A percentile compares a stretch with the other conserved stretches of the same genome.
Conservation (phyloP, 306 rosid species). For the Dicorynia guianensis region DNA sequence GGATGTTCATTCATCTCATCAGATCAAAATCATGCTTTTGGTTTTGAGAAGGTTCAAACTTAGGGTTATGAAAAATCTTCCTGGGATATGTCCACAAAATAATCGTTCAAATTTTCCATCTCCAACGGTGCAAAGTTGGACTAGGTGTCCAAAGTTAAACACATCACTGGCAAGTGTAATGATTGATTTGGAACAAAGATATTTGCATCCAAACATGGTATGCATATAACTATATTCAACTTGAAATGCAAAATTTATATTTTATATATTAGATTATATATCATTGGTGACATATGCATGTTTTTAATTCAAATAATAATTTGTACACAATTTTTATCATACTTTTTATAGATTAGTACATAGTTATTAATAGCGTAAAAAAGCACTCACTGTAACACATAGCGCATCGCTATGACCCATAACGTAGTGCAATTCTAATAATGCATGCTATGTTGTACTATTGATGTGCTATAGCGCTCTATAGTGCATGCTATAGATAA, state of each 20-base stretch:
- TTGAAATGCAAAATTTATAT: not conserved
- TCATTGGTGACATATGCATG: not conserved
- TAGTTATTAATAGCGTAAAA: too few species aligned
- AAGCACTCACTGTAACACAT: too few species aligned
- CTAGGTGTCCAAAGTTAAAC: not conserved
- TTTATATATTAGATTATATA: not conserved
- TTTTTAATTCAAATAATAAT: too few species aligned
- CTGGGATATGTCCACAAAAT: not conserved
- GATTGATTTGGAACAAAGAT: not conserved
- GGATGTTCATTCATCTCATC: not conserved
- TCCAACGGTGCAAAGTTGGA: not conserved
- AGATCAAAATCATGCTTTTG: not conserved
- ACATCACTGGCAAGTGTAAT: too few species aligned
- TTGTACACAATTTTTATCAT: too few species aligned
- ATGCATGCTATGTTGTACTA: too few species aligned
- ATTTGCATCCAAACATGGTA: not conserved
- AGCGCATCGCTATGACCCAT: too few species aligned
- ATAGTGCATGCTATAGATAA: too few species aligned
- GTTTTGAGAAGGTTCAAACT: not conserved
- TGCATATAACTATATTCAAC: not conserved
- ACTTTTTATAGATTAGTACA: too few species aligned
- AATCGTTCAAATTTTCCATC: not conserved
- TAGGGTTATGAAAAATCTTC: not conserved
- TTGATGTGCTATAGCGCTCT: too few species aligned
- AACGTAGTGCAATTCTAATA: too few species aligned